phyloP scores from a whole-genome alignment of 805 yeast species.

The Saccharomycopsis selenospora region DNA sequence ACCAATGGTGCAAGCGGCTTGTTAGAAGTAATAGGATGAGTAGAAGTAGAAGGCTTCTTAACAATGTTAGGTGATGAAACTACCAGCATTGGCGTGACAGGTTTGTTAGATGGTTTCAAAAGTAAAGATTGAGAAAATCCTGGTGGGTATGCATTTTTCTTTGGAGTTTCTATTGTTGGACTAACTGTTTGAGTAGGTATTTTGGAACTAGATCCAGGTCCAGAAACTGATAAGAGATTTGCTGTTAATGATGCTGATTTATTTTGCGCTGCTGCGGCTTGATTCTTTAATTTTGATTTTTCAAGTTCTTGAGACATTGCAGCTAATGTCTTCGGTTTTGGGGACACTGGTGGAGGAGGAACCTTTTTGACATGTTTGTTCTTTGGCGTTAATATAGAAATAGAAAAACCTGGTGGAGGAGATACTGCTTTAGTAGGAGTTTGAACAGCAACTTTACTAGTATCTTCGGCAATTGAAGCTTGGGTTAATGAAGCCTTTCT shows the following conservation, averaged over 20 bases:
- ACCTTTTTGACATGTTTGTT: slow-evolving; percentile 3
- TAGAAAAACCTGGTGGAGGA: slow-evolving; percentile 20
- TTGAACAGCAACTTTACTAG: not conserved
- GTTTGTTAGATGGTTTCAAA: slow-evolving; percentile 9
- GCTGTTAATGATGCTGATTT: slow-evolving; percentile 19
- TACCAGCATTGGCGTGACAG: not conserved
- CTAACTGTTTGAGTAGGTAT: not conserved
- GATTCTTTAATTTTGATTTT: slow-evolving; percentile 1
- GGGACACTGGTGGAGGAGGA: not conserved
- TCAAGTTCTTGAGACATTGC: slow-evolving; percentile 10
- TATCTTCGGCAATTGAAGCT: too few species aligned
- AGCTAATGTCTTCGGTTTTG: slow-evolving; percentile 6
- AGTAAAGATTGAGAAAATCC: slow-evolving; percentile 6
- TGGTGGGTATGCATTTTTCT: slow-evolving; percentile 7
- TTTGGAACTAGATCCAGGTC: slow-evolving; percentile 18
- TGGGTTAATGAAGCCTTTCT: slow-evolving; percentile 16
- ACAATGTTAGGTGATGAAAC: not conserved
- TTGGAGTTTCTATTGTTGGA: not conserved
- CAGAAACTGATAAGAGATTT: slow-evolving; percentile 27
- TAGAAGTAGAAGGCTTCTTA: not conserved
- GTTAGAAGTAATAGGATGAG: slow-evolving; percentile 2
- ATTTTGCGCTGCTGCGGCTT: slow-evolving; percentile 11
- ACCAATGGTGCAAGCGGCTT: slow-evolving; percentile 30
- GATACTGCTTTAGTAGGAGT: not conserved
- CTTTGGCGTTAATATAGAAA: slow-evolving; percentile 15